These are phyloP conservation scores for Colletotrichum gigasporum DNA, from an alignment of 2,329 filamentous ascomycete genomes.

Conservation along the genomic window DNA sequence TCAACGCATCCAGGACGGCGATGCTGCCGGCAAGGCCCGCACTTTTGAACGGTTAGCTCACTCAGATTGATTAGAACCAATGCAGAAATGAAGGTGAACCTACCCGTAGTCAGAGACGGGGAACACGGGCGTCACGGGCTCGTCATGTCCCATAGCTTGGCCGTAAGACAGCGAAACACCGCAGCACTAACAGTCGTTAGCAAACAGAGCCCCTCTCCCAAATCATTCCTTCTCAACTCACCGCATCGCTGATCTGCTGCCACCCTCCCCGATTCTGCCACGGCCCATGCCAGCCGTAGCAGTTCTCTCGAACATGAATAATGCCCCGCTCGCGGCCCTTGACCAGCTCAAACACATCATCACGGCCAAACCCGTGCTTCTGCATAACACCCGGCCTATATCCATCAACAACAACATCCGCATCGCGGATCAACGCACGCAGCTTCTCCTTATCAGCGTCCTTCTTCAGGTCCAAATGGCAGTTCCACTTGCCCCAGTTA, in stretches of 20 bases:
- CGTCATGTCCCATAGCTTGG: slow-evolving; percentile 47
- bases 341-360: slow-evolving; percentile 51
- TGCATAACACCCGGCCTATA: slow-evolving; percentile 59
- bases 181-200: slow-evolving; percentile 37
- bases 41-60: slow-evolving; percentile 32
- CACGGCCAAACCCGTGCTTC: slow-evolving; percentile 53
- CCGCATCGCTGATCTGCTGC: slow-evolving; percentile 62
- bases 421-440: slow-evolving; percentile 51
- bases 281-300: slow-evolving; percentile 61
- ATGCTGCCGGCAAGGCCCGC: slow-evolving; percentile 52
- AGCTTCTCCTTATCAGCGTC: slow-evolving; percentile 22
- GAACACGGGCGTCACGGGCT: slow-evolving; percentile 41
- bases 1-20: slow-evolving; percentile 51
- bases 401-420: slow-evolving; percentile 60
- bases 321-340: slow-evolving; percentile 38
- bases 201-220: neutral
- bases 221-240: slow-evolving; percentile 21
- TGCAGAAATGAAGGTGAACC: neutral
- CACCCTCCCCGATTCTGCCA: slow-evolving; percentile 57
- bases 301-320: slow-evolving; percentile 60
- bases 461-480: slow-evolving; percentile 50
- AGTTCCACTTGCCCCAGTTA: slow-evolving; percentile 60
- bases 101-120: slow-evolving; percentile 43
- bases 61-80: neutral
- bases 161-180: slow-evolving; percentile 58